These are phyloP conservation scores for Tympanopsis confertula DNA, from an alignment of 2,329 filamentous ascomycete genomes.

Conservation along the genomic window DNA sequence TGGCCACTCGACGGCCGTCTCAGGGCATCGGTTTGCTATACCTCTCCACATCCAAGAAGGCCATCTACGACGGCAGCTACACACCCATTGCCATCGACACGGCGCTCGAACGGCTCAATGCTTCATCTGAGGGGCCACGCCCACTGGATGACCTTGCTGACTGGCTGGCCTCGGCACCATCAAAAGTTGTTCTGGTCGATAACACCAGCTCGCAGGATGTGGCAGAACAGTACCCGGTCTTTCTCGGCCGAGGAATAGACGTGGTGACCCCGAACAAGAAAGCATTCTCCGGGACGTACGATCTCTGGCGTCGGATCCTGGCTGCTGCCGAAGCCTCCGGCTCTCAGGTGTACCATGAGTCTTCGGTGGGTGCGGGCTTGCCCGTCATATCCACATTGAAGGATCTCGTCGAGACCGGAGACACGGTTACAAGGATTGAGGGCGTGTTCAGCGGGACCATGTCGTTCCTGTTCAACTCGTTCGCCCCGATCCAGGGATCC, in stretches of 20 bases:
- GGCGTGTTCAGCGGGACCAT: slow-evolving; percentile 97
- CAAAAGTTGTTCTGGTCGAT: slow-evolving; percentile 76
- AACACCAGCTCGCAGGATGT: slow-evolving; percentile 88
- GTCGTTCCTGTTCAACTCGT: slow-evolving; percentile 96
- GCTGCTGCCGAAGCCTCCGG: slow-evolving; percentile 55
- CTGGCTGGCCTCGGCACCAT: slow-evolving; percentile 68
- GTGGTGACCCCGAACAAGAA: slow-evolving; percentile 98
- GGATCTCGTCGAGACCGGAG: slow-evolving; percentile 88
- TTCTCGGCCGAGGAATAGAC: slow-evolving; percentile 72
- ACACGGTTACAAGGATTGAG: slow-evolving; percentile 83
- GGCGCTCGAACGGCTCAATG: slow-evolving; percentile 48
- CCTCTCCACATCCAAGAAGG: slow-evolving; percentile 75
- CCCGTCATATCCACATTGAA: slow-evolving; percentile 88
- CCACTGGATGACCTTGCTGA: slow-evolving; percentile 60
- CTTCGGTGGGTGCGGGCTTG: slow-evolving; percentile 82
- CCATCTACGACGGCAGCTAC: slow-evolving; percentile 65
- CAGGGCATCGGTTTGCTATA: slow-evolving; percentile 70
- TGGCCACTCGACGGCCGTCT: slow-evolving; percentile 54
- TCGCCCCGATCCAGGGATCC: slow-evolving; percentile 66
- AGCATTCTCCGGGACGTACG: slow-evolving; percentile 73
- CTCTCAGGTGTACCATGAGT: slow-evolving; percentile 88
- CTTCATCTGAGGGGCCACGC: slow-evolving; percentile 53
- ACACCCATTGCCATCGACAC: slow-evolving; percentile 50
- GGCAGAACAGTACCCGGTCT: slow-evolving; percentile 70
- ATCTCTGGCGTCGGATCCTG: slow-evolving; percentile 83